These are phyloP conservation scores for Xylaria arbuscula DNA, from an alignment of 2,329 filamentous ascomycete species.

Conservation along the genomic window DNA sequence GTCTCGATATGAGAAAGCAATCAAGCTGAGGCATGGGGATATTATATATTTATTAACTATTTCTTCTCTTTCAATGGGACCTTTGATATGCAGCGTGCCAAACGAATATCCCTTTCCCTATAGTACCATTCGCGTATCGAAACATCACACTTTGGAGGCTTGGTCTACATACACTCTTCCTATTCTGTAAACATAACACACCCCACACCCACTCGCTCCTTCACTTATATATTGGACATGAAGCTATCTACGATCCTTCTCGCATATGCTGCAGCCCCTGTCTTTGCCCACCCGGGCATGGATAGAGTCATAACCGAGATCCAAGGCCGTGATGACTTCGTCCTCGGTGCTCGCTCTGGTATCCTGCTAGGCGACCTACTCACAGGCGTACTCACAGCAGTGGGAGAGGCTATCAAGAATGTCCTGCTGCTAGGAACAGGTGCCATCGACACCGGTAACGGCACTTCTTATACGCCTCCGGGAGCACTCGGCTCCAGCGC, in stretches of 20 bases:
- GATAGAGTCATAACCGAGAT: slow-evolving; percentile 43
- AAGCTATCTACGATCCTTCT: slow-evolving; percentile 38
- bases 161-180: background rate
- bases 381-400: slow-evolving; percentile 21
- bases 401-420: slow-evolving; percentile 41
- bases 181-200: background rate
- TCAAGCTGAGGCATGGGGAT: background rate
- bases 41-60: slow-evolving; percentile 25
- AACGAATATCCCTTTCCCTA: background rate
- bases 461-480: slow-evolving; percentile 39
- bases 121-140: background rate
- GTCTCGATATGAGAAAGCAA: background rate
- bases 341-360: slow-evolving; percentile 37
- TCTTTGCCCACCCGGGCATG: slow-evolving; percentile 46
- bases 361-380: slow-evolving; percentile 44
- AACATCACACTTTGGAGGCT: background rate
- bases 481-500: slow-evolving; percentile 41
- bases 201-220: background rate
- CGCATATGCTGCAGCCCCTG: slow-evolving; percentile 31
- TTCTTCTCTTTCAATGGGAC: background rate
- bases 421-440: slow-evolving; percentile 41
- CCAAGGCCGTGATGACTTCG: slow-evolving; percentile 39
- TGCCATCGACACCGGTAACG: slow-evolving; percentile 28
- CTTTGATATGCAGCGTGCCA: background rate
- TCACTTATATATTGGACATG: slow-evolving; percentile 33